These are phyloP conservation scores for Candida tibetensis DNA, from an alignment of 805 yeast species.

Conservation along the genomic window DNA sequence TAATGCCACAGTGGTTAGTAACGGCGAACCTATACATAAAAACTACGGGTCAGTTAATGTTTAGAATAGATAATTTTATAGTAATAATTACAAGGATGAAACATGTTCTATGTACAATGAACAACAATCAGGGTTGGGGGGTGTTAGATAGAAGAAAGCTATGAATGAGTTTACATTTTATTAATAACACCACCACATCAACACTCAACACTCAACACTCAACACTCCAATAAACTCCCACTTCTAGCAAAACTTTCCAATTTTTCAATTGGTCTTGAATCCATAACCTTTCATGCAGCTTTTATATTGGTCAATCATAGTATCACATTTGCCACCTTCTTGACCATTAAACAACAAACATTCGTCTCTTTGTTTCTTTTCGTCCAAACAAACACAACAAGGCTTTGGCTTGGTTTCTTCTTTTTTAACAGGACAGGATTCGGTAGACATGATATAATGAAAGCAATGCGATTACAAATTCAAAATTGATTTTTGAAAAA, in stretches of 20 bases:
- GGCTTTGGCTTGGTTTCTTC: conserved; percentile 72
- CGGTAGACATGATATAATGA: conserved; percentile 4
- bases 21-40: neutral
- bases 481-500: too few species aligned
- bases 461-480: too few species aligned
- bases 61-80: neutral
- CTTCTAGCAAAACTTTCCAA: too few species aligned
- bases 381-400: conserved; percentile 91
- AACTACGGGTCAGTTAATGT: conserved; percentile 5
- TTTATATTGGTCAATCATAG: conserved; percentile 70
- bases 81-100: neutral
- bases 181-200: too few species aligned
- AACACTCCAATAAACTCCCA: too few species aligned
- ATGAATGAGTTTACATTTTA: too few species aligned
- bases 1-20: conserved; percentile 2
- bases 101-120: neutral
- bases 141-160: too few species aligned
- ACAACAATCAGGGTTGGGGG: too few species aligned
- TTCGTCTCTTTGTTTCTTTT: conserved; percentile 79
- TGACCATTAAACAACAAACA: conserved; percentile 81
- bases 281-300: conserved; percentile 92
- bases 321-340: conserved; percentile 78
- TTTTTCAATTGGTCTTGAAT: conserved; percentile 47
- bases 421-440: conserved; percentile 10
- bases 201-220: too few species aligned